Evolutionary conservation across 2,329 filamentous ascomycete genomes (phyloP).

Genomic region (Penicillium italicum): DNA sequence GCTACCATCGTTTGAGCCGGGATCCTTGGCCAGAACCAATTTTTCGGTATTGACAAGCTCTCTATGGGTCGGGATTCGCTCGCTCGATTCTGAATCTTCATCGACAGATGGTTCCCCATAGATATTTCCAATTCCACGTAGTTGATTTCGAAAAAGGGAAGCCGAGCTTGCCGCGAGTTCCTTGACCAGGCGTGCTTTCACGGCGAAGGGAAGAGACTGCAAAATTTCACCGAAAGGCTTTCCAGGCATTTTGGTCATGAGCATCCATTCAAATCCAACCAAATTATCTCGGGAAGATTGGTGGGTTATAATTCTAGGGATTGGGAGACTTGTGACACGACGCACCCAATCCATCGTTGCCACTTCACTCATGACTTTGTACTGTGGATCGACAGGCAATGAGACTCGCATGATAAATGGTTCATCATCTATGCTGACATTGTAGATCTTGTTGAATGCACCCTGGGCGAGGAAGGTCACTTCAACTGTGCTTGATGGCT

Average conservation of each 20-base stretch:
- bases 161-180: conserved; percentile 3
- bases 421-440: neutral
- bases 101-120: neutral
- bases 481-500: neutral
- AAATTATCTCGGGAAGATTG: conserved; percentile 12
- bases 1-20: neutral
- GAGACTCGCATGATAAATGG: conserved; percentile 8
- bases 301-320: conserved; percentile 13
- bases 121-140: conserved; percentile 1
- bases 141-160: conserved; percentile 5
- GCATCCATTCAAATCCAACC: conserved; percentile 20
- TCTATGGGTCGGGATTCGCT: neutral
- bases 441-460: neutral
- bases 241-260: conserved; percentile 13
- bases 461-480: neutral
- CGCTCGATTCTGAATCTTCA: neutral
- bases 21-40: no score
- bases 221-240: conserved; percentile 4
- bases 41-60: neutral
- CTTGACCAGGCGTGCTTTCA: conserved; percentile 3
- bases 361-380: conserved; percentile 15
- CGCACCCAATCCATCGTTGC: conserved; percentile 12
- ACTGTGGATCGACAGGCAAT: conserved; percentile 10
- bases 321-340: conserved; percentile 8
- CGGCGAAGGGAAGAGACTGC: conserved; percentile 7